Conservation (phyloP, 192 early-diverging fungal species). For the Ambispora gerdemannii region DNA sequence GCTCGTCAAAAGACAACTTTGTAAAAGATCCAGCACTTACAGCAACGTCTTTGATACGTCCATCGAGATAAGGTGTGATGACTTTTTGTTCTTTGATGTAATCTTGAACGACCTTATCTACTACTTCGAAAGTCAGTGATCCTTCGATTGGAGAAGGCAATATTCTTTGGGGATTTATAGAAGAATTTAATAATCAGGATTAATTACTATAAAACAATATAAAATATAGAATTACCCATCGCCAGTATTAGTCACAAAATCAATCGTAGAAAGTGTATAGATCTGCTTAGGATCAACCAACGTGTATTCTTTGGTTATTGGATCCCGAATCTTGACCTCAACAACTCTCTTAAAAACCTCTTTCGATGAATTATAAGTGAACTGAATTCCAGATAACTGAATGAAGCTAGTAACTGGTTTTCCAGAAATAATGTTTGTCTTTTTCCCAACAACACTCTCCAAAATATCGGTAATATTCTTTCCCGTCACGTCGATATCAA, state of each 20-base stretch:
- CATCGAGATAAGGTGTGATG: no score
- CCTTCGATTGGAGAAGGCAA: no score
- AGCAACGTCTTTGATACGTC: no score
- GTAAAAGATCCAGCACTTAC: no score
- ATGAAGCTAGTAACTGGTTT: slow-evolving; percentile 50
- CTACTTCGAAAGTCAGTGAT: no score
- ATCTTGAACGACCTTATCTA: no score
- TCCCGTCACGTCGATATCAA: slow-evolving; percentile 50
- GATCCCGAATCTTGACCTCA: slow-evolving; percentile 28
- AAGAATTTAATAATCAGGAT: no score
- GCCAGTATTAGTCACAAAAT: slow-evolving; percentile 64
- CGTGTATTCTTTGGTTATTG: slow-evolving; percentile 37
- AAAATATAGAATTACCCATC: no score
- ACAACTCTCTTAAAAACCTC: slow-evolving; percentile 9
- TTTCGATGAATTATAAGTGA: slow-evolving; percentile 36
- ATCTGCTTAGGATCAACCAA: slow-evolving; percentile 38
- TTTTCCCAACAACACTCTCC: slow-evolving; percentile 37
- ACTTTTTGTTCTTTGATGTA: no score
- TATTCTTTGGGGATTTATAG: no score
- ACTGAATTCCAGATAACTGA: slow-evolving; percentile 61
- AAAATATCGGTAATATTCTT: slow-evolving; percentile 50
- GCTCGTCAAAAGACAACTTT: no score
- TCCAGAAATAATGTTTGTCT: slow-evolving; percentile 30
- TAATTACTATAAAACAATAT: no score
- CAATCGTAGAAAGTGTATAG: slow-evolving; percentile 52